Conservation (phyloP, 169 alveolate genomes). For the Plasmodium vivax region DNA sequence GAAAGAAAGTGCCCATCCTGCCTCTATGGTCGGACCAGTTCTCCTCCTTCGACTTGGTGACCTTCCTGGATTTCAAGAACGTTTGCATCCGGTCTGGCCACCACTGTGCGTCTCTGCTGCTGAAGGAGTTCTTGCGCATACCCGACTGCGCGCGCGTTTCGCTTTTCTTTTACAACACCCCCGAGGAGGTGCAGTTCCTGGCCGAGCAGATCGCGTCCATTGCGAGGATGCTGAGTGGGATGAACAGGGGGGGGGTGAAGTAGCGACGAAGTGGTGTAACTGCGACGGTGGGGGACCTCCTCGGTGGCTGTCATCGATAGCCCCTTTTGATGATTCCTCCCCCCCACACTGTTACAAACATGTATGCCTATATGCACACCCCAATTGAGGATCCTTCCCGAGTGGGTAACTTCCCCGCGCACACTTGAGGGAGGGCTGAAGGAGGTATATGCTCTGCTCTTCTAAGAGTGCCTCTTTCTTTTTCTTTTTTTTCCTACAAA, state of each 20-base stretch:
- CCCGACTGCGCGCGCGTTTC: slow-evolving; percentile 29
- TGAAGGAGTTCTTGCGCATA: slow-evolving; percentile 5
- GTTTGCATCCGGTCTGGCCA: slow-evolving; percentile 61
- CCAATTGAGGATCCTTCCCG: neutral
- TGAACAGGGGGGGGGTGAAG: neutral
- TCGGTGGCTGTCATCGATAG: neutral
- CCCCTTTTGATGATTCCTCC: neutral
- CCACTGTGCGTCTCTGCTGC: slow-evolving; percentile 51
- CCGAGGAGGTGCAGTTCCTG: slow-evolving; percentile 38
- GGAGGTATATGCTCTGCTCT: neutral
- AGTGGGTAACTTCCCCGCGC: neutral
- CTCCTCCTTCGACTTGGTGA: slow-evolving; percentile 41
- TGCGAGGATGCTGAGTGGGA: slow-evolving; percentile 1
- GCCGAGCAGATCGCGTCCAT: slow-evolving; percentile 43
- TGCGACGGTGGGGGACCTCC: neutral
- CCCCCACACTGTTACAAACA: neutral
- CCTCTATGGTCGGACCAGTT: slow-evolving; percentile 56
- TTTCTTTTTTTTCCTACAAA: neutral
- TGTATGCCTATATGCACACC: neutral
- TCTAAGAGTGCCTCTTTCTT: neutral
- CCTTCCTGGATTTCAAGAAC: slow-evolving; percentile 62
- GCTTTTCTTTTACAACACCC: slow-evolving; percentile 49
- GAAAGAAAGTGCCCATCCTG: slow-evolving; percentile 28
- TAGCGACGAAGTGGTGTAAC: neutral
- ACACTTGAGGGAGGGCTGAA: neutral